phyloP scores from a whole-genome alignment of 805 yeast genomes.

The Yarrowia yakushimensis region DNA sequence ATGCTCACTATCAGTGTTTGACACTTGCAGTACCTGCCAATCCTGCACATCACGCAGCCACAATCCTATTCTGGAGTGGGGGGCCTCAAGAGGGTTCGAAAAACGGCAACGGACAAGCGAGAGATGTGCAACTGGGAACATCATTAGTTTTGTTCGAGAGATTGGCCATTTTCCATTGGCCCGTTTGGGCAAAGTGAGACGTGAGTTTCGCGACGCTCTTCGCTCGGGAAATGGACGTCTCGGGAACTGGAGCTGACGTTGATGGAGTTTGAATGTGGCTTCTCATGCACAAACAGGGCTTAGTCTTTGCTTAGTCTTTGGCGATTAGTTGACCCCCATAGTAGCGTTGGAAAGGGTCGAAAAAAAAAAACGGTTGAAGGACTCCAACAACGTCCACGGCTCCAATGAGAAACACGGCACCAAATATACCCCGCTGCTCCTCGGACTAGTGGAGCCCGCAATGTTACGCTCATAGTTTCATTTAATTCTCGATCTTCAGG shows the following conservation, averaged over 20 bases:
- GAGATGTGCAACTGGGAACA: neutral
- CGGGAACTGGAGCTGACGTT: too few species aligned
- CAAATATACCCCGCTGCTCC: neutral
- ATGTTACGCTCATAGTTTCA: neutral
- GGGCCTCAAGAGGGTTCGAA: neutral
- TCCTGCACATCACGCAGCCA: constrained; percentile 7
- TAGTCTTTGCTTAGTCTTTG: neutral
- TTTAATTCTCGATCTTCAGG: neutral
- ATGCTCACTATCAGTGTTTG: neutral
- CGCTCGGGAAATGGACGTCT: too few species aligned
- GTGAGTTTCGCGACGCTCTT: neutral
- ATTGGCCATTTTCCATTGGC: neutral
- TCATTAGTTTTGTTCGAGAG: neutral
- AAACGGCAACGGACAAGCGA: neutral
- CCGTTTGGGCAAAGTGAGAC: neutral
- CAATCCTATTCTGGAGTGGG: neutral
- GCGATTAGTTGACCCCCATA: too few species aligned
- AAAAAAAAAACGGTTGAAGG: too few species aligned
- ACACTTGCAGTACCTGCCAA: neutral
- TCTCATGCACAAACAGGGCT: neutral
- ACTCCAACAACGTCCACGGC: too few species aligned
- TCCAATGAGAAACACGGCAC: neutral
- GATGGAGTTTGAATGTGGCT: neutral
- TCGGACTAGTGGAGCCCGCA: too few species aligned
- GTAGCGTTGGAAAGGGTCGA: too few species aligned